Conservation (phyloP, 1,284 basidiomycete species). For the Tremellales sp. region DNA sequence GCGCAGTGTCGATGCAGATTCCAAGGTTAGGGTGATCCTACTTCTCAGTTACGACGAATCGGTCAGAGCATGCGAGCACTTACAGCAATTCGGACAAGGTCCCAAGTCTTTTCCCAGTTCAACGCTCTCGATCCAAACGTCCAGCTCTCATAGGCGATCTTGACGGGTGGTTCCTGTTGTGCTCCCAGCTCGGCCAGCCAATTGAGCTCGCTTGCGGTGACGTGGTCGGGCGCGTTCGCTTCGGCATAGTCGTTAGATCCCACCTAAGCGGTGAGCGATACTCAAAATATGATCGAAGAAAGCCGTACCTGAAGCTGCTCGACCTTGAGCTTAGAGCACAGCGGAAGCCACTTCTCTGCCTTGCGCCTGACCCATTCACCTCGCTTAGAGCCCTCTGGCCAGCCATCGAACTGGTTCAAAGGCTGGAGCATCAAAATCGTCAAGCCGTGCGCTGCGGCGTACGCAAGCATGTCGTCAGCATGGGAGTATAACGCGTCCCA, state of each 20-base stretch:
- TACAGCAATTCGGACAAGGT: conserved; percentile 16
- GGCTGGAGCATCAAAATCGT: conserved; percentile 11
- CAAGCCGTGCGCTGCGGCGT: conserved; percentile 8
- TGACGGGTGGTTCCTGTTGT: conserved; percentile 8
- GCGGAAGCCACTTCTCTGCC: conserved; percentile 12
- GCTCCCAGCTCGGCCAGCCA: conserved; percentile 16
- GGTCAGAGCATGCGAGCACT: too few species aligned
- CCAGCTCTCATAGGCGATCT: conserved; percentile 25
- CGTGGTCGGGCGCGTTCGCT: conserved; percentile 6
- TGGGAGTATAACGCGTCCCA: conserved; percentile 14
- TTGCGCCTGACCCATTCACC: conserved; percentile 8
- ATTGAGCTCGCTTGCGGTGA: conserved; percentile 10
- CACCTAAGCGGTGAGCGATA: conserved; percentile 11
- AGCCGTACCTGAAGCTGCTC: conserved; percentile 12
- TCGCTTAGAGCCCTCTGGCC: conserved; percentile 6
- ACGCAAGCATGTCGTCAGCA: conserved; percentile 2
- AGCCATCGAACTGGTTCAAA: conserved; percentile 13
- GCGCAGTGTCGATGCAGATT: conserved; percentile 19
- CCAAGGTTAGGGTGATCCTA: conserved; percentile 18
- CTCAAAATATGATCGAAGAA: too few species aligned
- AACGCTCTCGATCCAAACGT: conserved; percentile 11
- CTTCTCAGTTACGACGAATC: too few species aligned
- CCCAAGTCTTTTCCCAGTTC: conserved; percentile 14
- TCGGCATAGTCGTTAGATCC: conserved; percentile 19
- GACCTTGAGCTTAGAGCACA: conserved; percentile 11